phyloP scores from a whole-genome alignment of 305 asterid genomes.

The Caryopteris hybrid region DNA sequence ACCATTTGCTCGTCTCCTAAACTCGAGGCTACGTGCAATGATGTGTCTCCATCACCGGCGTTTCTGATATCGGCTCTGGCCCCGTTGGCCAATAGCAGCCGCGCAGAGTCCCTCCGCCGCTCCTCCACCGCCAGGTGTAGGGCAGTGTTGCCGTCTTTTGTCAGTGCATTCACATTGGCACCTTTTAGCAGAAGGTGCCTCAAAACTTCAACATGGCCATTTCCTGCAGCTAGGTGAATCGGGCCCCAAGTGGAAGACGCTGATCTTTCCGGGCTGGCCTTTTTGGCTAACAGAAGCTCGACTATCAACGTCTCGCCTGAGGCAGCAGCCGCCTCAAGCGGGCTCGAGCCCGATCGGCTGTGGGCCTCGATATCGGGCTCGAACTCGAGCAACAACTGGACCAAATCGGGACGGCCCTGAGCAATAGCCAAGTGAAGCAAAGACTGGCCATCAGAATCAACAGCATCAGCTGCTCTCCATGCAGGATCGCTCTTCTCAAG shows the following conservation, averaged over 20 bases:
- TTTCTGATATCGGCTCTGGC: constrained; percentile 36
- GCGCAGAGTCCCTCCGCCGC: constrained; percentile 50
- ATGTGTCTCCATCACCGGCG: constrained; percentile 43
- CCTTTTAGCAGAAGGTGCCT: constrained; percentile 61
- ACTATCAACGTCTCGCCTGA: constrained; percentile 55
- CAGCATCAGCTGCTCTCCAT: constrained; percentile 54
- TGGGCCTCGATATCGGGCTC: constrained; percentile 49
- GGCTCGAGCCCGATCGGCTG: constrained; percentile 47
- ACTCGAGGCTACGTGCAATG: constrained; percentile 51
- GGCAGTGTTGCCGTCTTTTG: constrained; percentile 61
- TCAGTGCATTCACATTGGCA: constrained; percentile 44
- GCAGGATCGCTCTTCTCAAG: constrained; percentile 50
- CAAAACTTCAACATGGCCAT: constrained; percentile 57
- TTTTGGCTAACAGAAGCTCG: constrained; percentile 58
- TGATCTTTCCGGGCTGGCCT: constrained; percentile 54
- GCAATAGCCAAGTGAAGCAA: constrained; percentile 60
- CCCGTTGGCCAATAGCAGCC: constrained; percentile 43
- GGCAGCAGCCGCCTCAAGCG: constrained; percentile 72
- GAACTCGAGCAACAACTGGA: constrained; percentile 67
- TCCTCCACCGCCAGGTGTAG: constrained; percentile 70
- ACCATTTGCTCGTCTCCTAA: constrained; percentile 68
- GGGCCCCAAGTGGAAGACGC: constrained; percentile 59
- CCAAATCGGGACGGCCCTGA: constrained; percentile 62
- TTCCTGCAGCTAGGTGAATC: constrained; percentile 51
- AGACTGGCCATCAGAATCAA: constrained; percentile 52